Conservation (phyloP, 441 rosid genomes). For the Jatropha multifida region DNA sequence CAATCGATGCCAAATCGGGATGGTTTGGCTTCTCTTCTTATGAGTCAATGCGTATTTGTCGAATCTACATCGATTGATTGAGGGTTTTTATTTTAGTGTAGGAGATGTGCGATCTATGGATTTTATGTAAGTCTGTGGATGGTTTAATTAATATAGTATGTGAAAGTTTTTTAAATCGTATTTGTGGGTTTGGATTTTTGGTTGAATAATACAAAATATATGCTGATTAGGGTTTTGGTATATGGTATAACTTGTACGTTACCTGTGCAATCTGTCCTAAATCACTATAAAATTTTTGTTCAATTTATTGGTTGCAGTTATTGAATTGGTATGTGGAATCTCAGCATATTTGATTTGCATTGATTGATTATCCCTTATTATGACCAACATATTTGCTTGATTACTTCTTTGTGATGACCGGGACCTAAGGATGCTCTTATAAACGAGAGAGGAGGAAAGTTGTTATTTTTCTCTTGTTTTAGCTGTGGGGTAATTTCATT, state of each 20-base stretch:
- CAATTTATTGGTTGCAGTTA: not conserved
- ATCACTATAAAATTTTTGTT: not conserved
- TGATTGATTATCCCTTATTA: not conserved
- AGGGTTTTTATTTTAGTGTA: not conserved
- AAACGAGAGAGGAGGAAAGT: not conserved
- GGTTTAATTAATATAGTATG: slow-evolving; percentile 7
- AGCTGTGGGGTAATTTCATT: not conserved
- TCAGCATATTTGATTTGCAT: not conserved
- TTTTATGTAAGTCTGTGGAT: not conserved
- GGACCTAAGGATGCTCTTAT: not conserved
- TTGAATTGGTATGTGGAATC: slow-evolving; percentile 2
- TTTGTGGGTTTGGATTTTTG: not conserved
- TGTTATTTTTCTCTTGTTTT: not conserved
- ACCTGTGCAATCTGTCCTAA: not conserved
- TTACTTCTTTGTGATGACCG: not conserved
- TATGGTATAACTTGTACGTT: not conserved
- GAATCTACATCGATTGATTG: slow-evolving; percentile 29
- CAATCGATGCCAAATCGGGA: not conserved
- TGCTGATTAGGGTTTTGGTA: not conserved
- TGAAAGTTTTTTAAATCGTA: not conserved
- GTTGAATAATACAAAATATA: slow-evolving; percentile 6
- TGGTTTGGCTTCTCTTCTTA: slow-evolving; percentile 19
- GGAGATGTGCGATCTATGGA: not conserved
- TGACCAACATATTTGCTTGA: not conserved
- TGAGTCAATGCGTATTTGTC: slow-evolving; percentile 32